Percentiles rank a stretch among this genome's conserved stretches.
phyloP scores from a whole-genome alignment of 495 filamentous ascomycete genomes.

The Xanthoparmelia taractica region DNA sequence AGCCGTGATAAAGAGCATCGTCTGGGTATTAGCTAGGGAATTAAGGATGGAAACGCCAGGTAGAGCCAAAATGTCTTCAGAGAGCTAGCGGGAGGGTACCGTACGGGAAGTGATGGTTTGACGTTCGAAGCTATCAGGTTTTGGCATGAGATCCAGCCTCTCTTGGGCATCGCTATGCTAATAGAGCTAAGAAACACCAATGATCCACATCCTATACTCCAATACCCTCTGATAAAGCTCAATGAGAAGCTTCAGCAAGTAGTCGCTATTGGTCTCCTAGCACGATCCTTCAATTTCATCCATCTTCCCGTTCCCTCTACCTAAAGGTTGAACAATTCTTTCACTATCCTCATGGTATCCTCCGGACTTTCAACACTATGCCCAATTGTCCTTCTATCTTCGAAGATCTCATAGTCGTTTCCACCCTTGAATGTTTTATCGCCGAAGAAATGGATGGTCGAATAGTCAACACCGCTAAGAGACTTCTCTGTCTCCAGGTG shows the following conservation, averaged over 20 bases:
- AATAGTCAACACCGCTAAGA: conserved; percentile 58
- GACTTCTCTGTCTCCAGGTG: conserved; percentile 78
- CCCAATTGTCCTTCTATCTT: conserved; percentile 70
- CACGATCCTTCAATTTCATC: not conserved
- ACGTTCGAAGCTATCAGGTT: not conserved
- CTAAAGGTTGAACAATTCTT: conserved; percentile 69
- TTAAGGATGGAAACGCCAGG: not conserved
- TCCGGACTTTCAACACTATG: conserved; percentile 74
- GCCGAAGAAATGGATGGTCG: conserved; percentile 93
- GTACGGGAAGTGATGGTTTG: not conserved
- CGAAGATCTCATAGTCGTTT: conserved; percentile 92
- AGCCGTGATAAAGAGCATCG: not conserved
- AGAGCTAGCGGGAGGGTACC: not conserved
- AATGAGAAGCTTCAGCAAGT: not conserved
- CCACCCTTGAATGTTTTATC: conserved; percentile 86
- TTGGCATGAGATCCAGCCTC: not conserved
- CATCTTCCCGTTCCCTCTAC: not conserved
- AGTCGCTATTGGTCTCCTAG: not conserved
- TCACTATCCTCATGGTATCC: conserved; percentile 70
- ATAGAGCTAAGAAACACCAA: not conserved
- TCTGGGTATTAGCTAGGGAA: too few relatives aligned
- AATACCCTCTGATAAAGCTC: not conserved
- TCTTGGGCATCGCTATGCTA: not conserved
- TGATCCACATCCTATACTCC: not conserved
- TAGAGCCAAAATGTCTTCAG: not conserved